Evolutionary conservation across 23 red algal genomes (phyloP).

Genomic region (Gracilaria gracilis): DNA sequence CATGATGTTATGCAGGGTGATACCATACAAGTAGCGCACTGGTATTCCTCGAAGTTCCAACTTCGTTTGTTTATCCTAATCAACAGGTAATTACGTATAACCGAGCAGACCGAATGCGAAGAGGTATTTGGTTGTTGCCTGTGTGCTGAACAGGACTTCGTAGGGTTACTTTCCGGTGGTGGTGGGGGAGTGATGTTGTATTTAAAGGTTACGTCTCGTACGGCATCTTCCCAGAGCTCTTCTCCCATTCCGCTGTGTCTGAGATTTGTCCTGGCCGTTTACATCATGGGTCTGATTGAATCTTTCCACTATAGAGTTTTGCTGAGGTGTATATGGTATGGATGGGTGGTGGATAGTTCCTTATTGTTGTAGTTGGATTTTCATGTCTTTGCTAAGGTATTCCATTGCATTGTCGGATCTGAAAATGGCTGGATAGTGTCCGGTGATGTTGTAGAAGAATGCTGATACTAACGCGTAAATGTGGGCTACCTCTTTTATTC

Average conservation of each 20-base stretch:
- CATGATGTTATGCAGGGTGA: not conserved
- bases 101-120: slow-evolving; percentile 18
- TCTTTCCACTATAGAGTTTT: slow-evolving; percentile 4
- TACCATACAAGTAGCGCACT: not conserved
- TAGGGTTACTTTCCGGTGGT: not conserved
- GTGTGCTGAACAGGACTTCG: not conserved
- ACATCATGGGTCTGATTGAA: slow-evolving; percentile 1
- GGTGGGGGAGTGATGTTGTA: slow-evolving; percentile 17
- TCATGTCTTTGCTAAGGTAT: not conserved
- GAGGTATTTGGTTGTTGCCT: not conserved
- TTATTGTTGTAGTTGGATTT: not conserved
- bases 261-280: not conserved
- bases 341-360: not conserved
- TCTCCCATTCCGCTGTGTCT: not conserved
- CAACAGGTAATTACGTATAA: not conserved
- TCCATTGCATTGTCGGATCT: slow-evolving; percentile 1
- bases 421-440: not conserved
- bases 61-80: not conserved
- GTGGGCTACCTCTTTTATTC: not conserved
- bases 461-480: not conserved
- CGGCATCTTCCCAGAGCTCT: not conserved
- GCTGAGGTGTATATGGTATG: not conserved
- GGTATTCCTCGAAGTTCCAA: not conserved
- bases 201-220: slow-evolving; percentile 1
- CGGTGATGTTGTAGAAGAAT: not conserved